phyloP scores from a whole-genome alignment of 306 rosid genomes.

The Boehmeria nivea region DNA sequence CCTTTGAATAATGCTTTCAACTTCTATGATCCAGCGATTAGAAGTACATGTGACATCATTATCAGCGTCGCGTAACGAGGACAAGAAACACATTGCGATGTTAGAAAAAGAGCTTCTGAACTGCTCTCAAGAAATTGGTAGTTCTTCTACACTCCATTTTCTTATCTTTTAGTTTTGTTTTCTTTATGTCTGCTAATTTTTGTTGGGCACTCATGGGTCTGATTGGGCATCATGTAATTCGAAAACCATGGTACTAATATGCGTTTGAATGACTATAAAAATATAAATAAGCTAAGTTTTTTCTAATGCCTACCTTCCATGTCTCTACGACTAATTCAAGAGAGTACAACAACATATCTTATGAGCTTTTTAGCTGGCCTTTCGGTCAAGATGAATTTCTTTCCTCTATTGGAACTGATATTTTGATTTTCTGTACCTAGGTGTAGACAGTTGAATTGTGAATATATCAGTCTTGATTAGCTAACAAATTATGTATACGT shows the following conservation, averaged over 20 bases:
- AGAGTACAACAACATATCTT: too few species aligned
- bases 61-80: slow-evolving; percentile 44
- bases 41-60: slow-evolving; percentile 52
- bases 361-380: too few species aligned
- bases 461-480: slow-evolving; percentile 7
- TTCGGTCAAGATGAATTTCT: too few species aligned
- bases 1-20: slow-evolving; percentile 11
- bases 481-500: not conserved
- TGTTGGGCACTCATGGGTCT: too few species aligned
- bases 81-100: slow-evolving; percentile 52
- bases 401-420: not conserved
- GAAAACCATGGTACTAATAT: too few species aligned
- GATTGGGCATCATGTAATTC: too few species aligned
- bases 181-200: too few species aligned
- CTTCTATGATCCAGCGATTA: slow-evolving; percentile 44
- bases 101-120: slow-evolving; percentile 69
- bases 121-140: slow-evolving; percentile 92
- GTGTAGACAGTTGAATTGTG: not conserved
- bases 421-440: not conserved
- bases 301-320: too few species aligned
- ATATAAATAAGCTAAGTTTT: too few species aligned
- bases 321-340: too few species aligned
- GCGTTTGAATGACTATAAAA: too few species aligned
- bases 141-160: slow-evolving; percentile 1
- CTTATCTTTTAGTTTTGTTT: too few species aligned